phyloP scores from a whole-genome alignment of 352 stramenopile species.

The Globisporangium yorkense region DNA sequence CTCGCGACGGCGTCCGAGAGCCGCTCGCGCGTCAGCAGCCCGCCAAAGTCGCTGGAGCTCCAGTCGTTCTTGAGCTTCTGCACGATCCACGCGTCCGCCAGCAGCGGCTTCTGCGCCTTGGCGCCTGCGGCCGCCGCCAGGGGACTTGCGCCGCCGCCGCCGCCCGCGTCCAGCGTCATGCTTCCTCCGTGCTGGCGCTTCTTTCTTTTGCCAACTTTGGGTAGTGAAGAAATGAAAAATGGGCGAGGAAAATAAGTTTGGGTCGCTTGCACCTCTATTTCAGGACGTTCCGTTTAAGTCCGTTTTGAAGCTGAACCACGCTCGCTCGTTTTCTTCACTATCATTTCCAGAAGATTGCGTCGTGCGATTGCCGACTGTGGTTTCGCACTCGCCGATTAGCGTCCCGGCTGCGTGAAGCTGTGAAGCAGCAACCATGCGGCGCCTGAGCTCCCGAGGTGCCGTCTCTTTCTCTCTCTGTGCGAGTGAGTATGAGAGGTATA shows the following conservation, averaged over 20 bases:
- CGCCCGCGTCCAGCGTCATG: background rate
- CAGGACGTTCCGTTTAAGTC: too few species aligned
- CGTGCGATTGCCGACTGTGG: background rate
- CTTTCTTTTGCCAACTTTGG: background rate
- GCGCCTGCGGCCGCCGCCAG: background rate
- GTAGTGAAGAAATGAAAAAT: too few species aligned
- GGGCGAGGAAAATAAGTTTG: too few species aligned
- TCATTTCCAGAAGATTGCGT: background rate
- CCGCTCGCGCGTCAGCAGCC: constrained; percentile 50
- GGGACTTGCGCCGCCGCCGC: background rate
- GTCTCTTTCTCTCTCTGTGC: background rate
- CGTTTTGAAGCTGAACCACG: too few species aligned
- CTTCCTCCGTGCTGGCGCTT: background rate
- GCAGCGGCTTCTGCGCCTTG: constrained; percentile 12
- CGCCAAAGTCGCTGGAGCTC: constrained; percentile 64
- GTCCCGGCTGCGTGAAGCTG: constrained; percentile 6
- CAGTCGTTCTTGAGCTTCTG: constrained; percentile 74
- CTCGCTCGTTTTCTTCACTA: background rate
- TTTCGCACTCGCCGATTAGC: too few species aligned
- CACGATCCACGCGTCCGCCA: constrained; percentile 62
- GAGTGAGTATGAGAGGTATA: background rate
- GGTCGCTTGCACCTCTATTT: too few species aligned
- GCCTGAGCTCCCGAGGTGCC: constrained; percentile 50
- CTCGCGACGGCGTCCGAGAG: constrained; percentile 47
- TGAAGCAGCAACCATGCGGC: constrained; percentile 25